These are phyloP conservation scores for Rhodotorula graminis DNA, from an alignment of 768 basidiomycete species.

Conservation along the genomic window DNA sequence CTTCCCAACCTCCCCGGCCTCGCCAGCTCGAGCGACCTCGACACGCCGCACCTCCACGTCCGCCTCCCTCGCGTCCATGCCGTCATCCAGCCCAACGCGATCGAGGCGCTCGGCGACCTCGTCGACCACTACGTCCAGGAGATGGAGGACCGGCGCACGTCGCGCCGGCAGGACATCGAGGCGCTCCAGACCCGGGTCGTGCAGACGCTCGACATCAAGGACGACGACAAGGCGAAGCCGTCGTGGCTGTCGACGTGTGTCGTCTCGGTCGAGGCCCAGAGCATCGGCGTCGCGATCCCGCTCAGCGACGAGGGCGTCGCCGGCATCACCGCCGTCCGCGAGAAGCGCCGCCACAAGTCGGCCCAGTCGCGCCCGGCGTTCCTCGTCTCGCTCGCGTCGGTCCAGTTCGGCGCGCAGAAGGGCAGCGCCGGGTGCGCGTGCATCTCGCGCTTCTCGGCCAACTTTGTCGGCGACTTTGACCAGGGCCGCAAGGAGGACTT, in stretches of 20 bases:
- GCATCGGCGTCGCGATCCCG: conserved; percentile 87
- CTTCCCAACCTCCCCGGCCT: conserved; percentile 13
- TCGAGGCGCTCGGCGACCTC: conserved; percentile 84
- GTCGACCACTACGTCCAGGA: conserved; percentile 68
- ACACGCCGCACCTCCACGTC: conserved; percentile 50
- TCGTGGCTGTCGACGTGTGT: conserved; percentile 49
- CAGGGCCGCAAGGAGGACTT: conserved; percentile 58
- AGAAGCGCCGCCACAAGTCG: conserved; percentile 47
- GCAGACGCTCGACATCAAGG: conserved; percentile 60
- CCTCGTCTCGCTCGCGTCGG: conserved; percentile 71
- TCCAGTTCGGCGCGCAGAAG: conserved; percentile 66
- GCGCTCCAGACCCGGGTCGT: conserved; percentile 65
- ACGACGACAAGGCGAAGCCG: conserved; percentile 23
- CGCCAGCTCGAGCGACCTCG: conserved; percentile 6
- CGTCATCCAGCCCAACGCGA: conserved; percentile 88
- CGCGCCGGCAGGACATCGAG: conserved; percentile 69
- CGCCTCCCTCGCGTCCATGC: conserved; percentile 74
- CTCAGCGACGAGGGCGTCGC: conserved; percentile 60
- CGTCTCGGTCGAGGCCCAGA: conserved; percentile 50
- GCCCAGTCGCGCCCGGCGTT: conserved; percentile 62
- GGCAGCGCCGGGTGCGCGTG: conserved; percentile 73
- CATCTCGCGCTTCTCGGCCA: conserved; percentile 71
- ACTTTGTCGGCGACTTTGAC: conserved; percentile 73
- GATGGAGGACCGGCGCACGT: conserved; percentile 65
- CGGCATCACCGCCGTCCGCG: conserved; percentile 19